Conservation (phyloP, 129 eudicot species). For the Flaveria brownii region DNA sequence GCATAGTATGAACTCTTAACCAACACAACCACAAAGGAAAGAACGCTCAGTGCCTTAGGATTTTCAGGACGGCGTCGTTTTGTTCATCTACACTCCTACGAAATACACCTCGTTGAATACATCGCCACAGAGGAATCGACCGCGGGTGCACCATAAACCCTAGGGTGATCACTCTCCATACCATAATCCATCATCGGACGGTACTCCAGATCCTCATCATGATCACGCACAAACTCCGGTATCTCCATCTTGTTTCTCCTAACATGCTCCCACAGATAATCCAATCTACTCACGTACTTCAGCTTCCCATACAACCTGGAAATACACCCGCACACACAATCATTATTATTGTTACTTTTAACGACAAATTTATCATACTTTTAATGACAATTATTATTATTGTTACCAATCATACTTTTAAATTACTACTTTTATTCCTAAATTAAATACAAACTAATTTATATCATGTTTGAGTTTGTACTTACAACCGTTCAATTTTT, state of each 20-base stretch:
- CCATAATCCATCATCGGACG: conserved; percentile 80
- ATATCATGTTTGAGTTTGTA: no score
- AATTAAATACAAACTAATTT: no score
- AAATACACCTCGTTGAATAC: conserved; percentile 70
- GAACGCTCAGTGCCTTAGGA: conserved; percentile 30
- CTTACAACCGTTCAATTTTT: no score
- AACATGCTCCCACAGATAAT: conserved; percentile 64
- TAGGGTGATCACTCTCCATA: conserved; percentile 82
- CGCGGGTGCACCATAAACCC: conserved; percentile 49
- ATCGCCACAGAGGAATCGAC: conserved; percentile 53
- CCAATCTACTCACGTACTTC: conserved; percentile 65
- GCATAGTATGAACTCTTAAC: background rate
- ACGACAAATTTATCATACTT: no score
- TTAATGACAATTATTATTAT: no score
- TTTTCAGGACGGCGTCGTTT: conserved; percentile 23
- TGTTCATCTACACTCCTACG: conserved; percentile 12
- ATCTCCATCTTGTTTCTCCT: conserved; percentile 59
- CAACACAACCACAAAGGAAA: background rate
- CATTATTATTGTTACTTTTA: no score
- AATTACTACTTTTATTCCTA: no score
- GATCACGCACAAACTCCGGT: conserved; percentile 72
- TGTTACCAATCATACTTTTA: no score
- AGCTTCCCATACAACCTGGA: conserved; percentile 70
- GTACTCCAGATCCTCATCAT: conserved; percentile 73
- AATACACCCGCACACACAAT: conserved; percentile 15